Conservation (phyloP, 805 yeast genomes). For the Lipomyces japonicus region DNA sequence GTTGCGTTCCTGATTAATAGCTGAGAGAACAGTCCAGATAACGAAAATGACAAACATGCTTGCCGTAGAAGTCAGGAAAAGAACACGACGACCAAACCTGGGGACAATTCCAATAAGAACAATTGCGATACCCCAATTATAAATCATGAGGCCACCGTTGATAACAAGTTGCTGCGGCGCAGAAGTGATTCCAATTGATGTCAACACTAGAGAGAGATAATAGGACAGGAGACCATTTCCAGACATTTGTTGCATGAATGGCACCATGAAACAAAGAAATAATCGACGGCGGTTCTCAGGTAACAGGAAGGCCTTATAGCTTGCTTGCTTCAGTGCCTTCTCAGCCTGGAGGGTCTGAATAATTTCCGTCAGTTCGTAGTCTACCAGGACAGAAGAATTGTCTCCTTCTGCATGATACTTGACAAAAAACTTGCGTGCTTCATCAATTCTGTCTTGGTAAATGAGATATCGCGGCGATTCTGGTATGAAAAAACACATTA, state of each 20-base stretch:
- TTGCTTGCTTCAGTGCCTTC: constrained; percentile 37
- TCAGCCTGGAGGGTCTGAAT: constrained; percentile 44
- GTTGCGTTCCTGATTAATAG: constrained; percentile 44
- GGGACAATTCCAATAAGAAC: constrained; percentile 34
- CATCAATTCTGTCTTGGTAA: constrained; percentile 51
- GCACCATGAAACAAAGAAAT: constrained; percentile 38
- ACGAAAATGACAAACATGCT: constrained; percentile 42
- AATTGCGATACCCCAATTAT: too few relatives aligned
- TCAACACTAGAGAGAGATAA: constrained; percentile 49
- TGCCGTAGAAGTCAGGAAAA: constrained; percentile 35
- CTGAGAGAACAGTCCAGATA: constrained; percentile 48
- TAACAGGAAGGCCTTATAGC: constrained; percentile 42
- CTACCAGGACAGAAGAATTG: constrained; percentile 35
- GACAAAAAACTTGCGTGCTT: constrained; percentile 48
- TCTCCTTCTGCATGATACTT: constrained; percentile 45
- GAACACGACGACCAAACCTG: constrained; percentile 29
- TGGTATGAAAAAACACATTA: constrained; percentile 51
- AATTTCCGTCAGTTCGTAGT: constrained; percentile 44
- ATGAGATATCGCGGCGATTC: constrained; percentile 70
- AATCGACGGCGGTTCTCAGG: constrained; percentile 45
- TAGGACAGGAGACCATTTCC: constrained; percentile 54
- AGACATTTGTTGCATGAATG: constrained; percentile 45
- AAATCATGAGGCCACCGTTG: background rate
- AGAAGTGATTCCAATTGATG: constrained; percentile 52
- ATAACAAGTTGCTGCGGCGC: constrained; percentile 20